phyloP scores from a whole-genome alignment of 108 stramenopile genomes.

The Nitzschia sp. region DNA sequence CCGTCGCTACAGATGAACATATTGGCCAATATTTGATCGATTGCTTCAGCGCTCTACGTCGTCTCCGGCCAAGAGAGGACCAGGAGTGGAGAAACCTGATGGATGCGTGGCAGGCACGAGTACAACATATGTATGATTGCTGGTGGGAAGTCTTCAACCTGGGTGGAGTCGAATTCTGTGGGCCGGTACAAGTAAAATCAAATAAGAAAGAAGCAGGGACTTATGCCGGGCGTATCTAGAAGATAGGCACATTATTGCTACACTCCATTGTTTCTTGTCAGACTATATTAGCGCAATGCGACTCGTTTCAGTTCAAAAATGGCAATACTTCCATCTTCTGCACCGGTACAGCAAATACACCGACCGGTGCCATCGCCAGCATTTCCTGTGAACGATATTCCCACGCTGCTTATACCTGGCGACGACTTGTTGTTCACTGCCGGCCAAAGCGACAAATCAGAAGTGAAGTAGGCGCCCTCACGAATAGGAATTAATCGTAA shows the following conservation, averaged over 20 bases:
- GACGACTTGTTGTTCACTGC: conserved; percentile 48
- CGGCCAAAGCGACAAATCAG: conserved; percentile 54
- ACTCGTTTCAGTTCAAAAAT: conserved; percentile 59
- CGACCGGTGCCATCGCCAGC: conserved; percentile 22
- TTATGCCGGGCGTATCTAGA: background rate
- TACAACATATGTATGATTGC: background rate
- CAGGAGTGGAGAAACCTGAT: background rate
- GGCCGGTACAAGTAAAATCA: background rate
- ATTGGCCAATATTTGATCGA: background rate
- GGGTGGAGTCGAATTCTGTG: conserved; percentile 2
- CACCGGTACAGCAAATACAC: conserved; percentile 61
- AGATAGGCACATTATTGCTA: background rate
- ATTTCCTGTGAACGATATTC: conserved; percentile 32
- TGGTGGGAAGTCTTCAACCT: conserved; percentile 25
- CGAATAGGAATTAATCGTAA: conserved; percentile 57
- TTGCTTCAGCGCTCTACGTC: background rate
- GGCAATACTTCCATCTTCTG: conserved; percentile 66
- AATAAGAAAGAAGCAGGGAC: background rate
- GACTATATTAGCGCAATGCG: background rate
- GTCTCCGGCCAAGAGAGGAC: background rate
- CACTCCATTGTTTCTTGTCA: background rate
- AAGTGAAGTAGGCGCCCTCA: conserved; percentile 44
- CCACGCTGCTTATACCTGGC: conserved; percentile 48
- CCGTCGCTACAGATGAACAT: background rate
- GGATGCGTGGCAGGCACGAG: conserved; percentile 1